Conservation (phyloP, 208 protist species). For the Trypanosoma platydactyli region DNA sequence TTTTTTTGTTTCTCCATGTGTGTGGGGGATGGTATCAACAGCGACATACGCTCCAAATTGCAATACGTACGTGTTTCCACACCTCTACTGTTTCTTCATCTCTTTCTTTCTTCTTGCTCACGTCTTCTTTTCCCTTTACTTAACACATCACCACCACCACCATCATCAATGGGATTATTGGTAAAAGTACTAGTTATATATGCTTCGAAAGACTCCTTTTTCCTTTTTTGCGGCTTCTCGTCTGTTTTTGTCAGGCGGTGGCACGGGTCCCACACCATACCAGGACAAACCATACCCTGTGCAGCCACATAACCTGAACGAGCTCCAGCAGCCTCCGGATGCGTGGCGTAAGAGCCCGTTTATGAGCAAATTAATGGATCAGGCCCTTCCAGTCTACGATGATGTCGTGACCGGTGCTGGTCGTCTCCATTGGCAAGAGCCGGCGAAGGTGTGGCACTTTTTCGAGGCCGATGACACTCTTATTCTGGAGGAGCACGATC, state of each 20-base stretch:
- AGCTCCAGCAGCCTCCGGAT: constrained; percentile 77
- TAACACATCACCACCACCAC: neutral
- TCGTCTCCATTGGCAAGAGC: constrained; percentile 89
- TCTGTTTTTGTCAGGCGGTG: constrained; percentile 51
- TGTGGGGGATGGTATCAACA: too few relatives aligned
- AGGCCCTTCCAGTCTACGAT: constrained; percentile 84
- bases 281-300: constrained; percentile 86
- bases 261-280: constrained; percentile 67
- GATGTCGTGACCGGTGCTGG: constrained; percentile 80
- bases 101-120: constrained; percentile 12
- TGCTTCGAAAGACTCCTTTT: constrained; percentile 79
- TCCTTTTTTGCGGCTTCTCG: constrained; percentile 65
- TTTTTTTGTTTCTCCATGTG: constrained; percentile 11
- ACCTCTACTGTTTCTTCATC: constrained; percentile 18
- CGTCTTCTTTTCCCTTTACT: constrained; percentile 12
- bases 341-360: constrained; percentile 85
- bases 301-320: constrained; percentile 79
- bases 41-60: constrained; percentile 7
- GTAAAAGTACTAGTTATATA: constrained; percentile 26
- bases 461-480: constrained; percentile 89
- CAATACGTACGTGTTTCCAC: too few relatives aligned
- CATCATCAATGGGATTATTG: constrained; percentile 5
- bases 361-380: constrained; percentile 90
- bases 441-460: constrained; percentile 81
- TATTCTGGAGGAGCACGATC: constrained; percentile 91